Evolutionary conservation across 2,329 filamentous ascomycete genomes (phyloP).

Genomic region (Neofusicoccum cordaticola): DNA sequence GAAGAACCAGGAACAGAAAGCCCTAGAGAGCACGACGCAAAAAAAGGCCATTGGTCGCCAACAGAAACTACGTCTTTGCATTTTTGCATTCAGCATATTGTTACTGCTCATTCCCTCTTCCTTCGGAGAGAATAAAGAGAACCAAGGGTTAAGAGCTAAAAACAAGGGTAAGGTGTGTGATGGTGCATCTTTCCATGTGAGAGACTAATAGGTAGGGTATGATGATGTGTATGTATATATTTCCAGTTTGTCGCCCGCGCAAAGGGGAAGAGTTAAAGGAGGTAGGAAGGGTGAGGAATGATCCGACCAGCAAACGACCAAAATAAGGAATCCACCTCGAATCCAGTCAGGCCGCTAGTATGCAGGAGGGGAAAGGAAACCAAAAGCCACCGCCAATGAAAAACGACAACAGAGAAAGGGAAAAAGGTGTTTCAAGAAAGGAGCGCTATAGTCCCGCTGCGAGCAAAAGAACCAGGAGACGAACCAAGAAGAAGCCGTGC

Average conservation of each 20-base stretch:
- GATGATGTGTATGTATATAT: not conserved
- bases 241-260: conserved; percentile 12
- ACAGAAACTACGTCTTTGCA: too few species aligned
- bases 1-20: too few species aligned
- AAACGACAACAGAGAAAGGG: not conserved
- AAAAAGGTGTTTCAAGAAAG: not conserved
- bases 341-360: not conserved
- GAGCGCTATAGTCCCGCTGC: not conserved
- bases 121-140: not conserved
- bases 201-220: not conserved
- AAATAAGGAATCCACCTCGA: not conserved
- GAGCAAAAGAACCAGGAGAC: not conserved
- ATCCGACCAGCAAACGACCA: conserved; percentile 1
- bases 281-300: not conserved
- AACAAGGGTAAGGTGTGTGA: not conserved
- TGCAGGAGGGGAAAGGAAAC: not conserved
- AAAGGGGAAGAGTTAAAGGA: not conserved
- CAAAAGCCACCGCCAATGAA: not conserved
- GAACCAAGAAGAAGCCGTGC: not conserved
- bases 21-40: too few species aligned
- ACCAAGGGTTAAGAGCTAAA: not conserved
- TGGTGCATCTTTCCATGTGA: too few species aligned
- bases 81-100: not conserved
- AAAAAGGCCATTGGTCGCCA: too few species aligned
- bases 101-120: not conserved